phyloP scores from a whole-genome alignment of 2,329 filamentous ascomycete species.

The Monilinia vaccinii-corymbosi region DNA sequence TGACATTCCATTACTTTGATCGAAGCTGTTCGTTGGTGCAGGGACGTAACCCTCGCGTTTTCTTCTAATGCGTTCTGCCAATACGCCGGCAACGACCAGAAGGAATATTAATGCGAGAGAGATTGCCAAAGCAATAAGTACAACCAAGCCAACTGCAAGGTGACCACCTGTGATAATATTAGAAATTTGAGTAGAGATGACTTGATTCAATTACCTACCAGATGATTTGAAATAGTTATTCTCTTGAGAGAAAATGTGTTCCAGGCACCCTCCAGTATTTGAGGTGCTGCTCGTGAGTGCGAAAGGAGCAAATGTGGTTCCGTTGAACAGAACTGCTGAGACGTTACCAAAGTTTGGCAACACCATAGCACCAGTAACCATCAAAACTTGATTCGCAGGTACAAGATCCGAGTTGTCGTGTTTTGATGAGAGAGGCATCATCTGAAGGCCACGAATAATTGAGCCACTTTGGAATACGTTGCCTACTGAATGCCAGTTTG shows the following conservation, averaged over 20 bases:
- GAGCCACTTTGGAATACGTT: constrained; percentile 56
- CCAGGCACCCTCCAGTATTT: constrained; percentile 63
- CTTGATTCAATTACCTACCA: constrained; percentile 39
- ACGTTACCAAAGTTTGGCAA: constrained; percentile 69
- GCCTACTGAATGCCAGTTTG: constrained; percentile 57
- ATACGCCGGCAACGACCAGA: constrained; percentile 64
- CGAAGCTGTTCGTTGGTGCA: constrained; percentile 60
- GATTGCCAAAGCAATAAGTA: constrained; percentile 73
- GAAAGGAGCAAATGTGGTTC: constrained; percentile 68
- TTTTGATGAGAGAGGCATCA: constrained; percentile 61
- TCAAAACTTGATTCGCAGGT: constrained; percentile 57
- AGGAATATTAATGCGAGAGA: constrained; percentile 69
- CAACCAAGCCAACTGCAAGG: constrained; percentile 66
- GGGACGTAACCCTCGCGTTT: constrained; percentile 71
- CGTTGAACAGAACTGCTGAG: constrained; percentile 83
- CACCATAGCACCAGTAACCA: constrained; percentile 77
- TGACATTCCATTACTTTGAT: constrained; percentile 48
- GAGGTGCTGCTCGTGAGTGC: constrained; percentile 63
- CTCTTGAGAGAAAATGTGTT: constrained; percentile 75
- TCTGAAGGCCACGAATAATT: constrained; percentile 68
- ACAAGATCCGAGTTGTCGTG: constrained; percentile 60
- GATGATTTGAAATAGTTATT: constrained; percentile 61
- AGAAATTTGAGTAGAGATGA: constrained; percentile 15
- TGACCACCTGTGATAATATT: constrained; percentile 37
- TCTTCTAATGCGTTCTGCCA: constrained; percentile 67